phyloP scores from a whole-genome alignment of 2,329 filamentous ascomycete species.

The Fusarium anthophilum region DNA sequence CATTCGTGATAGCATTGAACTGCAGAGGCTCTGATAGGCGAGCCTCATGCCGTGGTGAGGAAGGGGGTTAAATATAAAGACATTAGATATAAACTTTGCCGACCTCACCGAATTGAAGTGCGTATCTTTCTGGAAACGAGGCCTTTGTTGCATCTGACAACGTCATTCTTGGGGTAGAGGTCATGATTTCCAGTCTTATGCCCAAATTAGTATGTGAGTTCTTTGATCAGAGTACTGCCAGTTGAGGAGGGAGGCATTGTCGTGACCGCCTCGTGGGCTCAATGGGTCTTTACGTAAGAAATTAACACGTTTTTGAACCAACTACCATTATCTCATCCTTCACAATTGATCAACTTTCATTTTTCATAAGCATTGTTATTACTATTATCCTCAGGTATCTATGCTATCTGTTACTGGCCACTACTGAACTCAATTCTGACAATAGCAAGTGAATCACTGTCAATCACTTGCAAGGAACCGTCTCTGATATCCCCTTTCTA shows the following conservation, averaged over 20 bases:
- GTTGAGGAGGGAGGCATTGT: background rate
- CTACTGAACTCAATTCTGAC: background rate
- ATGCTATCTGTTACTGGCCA: background rate
- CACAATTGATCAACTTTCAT: background rate
- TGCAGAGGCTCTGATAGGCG: slow-evolving; percentile 6
- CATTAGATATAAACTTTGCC: slow-evolving; percentile 37
- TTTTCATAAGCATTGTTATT: background rate
- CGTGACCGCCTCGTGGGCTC: background rate
- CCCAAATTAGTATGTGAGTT: background rate
- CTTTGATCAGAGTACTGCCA: background rate
- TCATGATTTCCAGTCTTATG: background rate
- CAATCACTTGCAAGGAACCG: background rate
- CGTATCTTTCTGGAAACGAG: slow-evolving; percentile 22
- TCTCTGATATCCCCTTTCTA: background rate
- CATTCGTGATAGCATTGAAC: slow-evolving; percentile 20
- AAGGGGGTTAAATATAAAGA: slow-evolving; percentile 25
- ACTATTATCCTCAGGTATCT: background rate
- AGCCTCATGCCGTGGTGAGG: slow-evolving; percentile 13
- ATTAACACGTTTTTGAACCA: background rate
- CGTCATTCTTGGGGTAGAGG: background rate
- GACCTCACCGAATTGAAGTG: slow-evolving; percentile 33
- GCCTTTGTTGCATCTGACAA: background rate
- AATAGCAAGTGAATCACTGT: slow-evolving; percentile 1
- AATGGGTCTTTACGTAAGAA: background rate
- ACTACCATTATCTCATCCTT: background rate